Base-by-base conservation (phyloP, 805 yeast genomes). In the Saccharomycopsis olivae region DNA sequence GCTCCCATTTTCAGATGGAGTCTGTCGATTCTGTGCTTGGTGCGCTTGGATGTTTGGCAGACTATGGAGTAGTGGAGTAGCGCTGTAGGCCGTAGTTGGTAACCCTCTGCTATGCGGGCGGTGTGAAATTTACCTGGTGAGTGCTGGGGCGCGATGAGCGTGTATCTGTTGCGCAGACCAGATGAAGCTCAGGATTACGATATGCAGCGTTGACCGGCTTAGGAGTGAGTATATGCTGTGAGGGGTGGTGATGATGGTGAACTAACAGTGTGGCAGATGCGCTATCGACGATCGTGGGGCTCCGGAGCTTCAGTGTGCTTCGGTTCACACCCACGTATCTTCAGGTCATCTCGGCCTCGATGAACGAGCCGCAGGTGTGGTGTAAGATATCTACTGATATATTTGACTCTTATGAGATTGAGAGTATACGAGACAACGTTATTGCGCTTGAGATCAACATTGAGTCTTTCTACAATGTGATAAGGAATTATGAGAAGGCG, bases 301-400 rank as follows among this genome's bases (percentile, higher is more conserved):
- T 78, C 18, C 59, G 84, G 28, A 75, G 72, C 51, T 61, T 64
- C 42, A 74, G 81, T 33, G 68, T 75, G 1, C 59, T 80, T 18
- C 59, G 75, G 38, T 75, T 80, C 57, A 67, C 75, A 1, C 71
- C 68, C 3, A 54, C 60, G 1, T 64, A 64, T 41, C 56, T 80
- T 31, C 53, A 62, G 29, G 64, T 77, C 11, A 69, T 78, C 3
- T 73, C 77, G 48, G 64, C 69, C 1, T 63, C 70, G 6, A 48
- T 66, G 20, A 62, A 66, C 33, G 80, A 76, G 43, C 84, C 86
- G 2, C 84, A 77, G 46, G 71, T 75, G 2, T 80, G 86, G 85
- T 69, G 80, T 48, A 72, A 71, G 44, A 51, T 79, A 11, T 61
- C 66, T 14, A 63, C 51, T 2, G 57, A 64, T 11, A 53, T 75